Evolutionary conservation across 2,329 filamentous ascomycete genomes (phyloP).

Genomic region (Macrophomina phaseolina): DNA sequence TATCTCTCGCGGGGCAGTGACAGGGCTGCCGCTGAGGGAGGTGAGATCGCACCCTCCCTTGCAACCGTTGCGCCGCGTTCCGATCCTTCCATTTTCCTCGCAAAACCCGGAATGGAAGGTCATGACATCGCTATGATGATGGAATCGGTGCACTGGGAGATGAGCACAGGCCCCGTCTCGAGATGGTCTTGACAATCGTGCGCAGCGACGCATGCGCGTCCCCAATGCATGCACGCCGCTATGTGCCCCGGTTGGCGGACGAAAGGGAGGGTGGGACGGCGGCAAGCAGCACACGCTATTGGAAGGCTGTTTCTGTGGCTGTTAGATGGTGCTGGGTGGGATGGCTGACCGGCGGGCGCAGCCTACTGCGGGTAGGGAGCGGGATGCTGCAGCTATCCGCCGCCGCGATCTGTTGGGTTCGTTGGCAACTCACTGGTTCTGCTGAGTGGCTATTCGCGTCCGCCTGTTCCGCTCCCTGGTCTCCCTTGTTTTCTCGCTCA

Average conservation of each 20-base stretch:
- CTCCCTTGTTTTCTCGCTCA: neutral
- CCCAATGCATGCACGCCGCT: slow-evolving; percentile 19
- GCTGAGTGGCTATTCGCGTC: neutral
- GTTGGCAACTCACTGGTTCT: neutral
- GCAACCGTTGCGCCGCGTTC: neutral
- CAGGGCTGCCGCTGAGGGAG: neutral
- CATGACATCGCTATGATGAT: neutral
- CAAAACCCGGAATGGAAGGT: neutral
- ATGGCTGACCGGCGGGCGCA: neutral
- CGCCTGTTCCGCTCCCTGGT: neutral
- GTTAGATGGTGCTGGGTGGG: neutral
- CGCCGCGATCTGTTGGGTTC: neutral
- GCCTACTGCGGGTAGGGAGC: slow-evolving; percentile 7
- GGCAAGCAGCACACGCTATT: neutral
- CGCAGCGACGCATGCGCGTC: neutral
- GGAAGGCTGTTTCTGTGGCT: neutral
- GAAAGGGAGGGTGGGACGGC: slow-evolving; percentile 6
- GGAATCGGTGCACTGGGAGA: neutral
- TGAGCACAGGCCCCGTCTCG: no score
- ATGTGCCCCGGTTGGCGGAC: neutral
- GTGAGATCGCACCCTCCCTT: neutral
- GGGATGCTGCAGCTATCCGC: slow-evolving; percentile 23
- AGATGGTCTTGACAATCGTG: neutral
- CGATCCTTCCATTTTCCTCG: neutral
- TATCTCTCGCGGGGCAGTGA: neutral